Evolutionary conservation across 2,329 filamentous ascomycete genomes (phyloP).

Genomic region (Fusarium illudens): DNA sequence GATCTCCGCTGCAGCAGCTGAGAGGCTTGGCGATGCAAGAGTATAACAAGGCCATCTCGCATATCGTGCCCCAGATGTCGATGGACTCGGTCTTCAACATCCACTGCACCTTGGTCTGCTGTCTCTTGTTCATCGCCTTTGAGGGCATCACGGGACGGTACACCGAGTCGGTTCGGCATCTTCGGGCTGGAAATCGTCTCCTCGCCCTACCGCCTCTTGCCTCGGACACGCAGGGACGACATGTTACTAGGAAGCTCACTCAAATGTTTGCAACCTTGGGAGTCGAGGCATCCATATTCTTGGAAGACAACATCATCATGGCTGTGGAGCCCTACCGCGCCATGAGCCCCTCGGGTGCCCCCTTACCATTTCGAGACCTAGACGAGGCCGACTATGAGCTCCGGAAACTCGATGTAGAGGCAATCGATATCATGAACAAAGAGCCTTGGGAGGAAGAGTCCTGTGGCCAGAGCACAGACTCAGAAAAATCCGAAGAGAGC

Average conservation of each 20-base stretch:
- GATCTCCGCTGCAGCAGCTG: slow-evolving; percentile 26
- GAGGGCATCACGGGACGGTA: slow-evolving; percentile 37
- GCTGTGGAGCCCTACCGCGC: neutral
- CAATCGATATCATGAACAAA: neutral
- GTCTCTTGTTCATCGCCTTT: slow-evolving; percentile 36
- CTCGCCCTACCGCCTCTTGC: slow-evolving; percentile 4
- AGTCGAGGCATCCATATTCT: slow-evolving; percentile 30
- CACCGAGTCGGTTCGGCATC: slow-evolving; percentile 30
- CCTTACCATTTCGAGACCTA: slow-evolving; percentile 21
- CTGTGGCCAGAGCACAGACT: neutral
- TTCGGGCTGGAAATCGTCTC: slow-evolving; percentile 25
- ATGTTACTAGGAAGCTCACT: slow-evolving; percentile 22
- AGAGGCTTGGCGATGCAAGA: slow-evolving; percentile 30
- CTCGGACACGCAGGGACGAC: neutral
- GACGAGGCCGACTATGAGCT: slow-evolving; percentile 26
- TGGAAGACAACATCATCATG: slow-evolving; percentile 26
- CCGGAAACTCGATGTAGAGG: slow-evolving; percentile 17
- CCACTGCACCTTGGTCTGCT: slow-evolving; percentile 33
- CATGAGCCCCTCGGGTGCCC: neutral
- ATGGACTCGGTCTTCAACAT: slow-evolving; percentile 14
- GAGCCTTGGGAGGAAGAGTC: neutral
- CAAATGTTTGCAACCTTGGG: slow-evolving; percentile 34
- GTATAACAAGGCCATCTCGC: slow-evolving; percentile 35
- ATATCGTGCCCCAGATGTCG: slow-evolving; percentile 28
- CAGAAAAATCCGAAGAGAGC: neutral